Base-by-base conservation (phyloP, 129 eudicot species). In the Artemisia argyi region DNA sequence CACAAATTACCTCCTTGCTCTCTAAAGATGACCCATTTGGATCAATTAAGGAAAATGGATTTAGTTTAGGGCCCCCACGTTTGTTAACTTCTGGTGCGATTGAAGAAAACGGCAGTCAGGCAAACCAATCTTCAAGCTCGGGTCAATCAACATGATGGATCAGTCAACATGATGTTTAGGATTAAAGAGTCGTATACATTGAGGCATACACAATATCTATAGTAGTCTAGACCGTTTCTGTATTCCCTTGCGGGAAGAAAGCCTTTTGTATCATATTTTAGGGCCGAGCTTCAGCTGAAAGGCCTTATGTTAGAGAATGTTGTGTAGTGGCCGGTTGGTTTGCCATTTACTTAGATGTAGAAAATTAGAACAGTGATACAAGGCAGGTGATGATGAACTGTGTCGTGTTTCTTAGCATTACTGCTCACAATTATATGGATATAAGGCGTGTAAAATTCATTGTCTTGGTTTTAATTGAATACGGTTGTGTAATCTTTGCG, bases 1-100 rank as follows among this genome's bases (percentile, higher is more conserved):
- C 82, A 72, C 81, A 84, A 50, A 55, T 58, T 16, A 78, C 61
- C 35, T 39, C 81, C 2, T 22, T 70, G 67, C 52, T n/a, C 46
- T 70, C 84, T 24, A 76, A 32, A 74, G 85, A 79, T 4, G 71
- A 62, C 35, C 30, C 78, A 18, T 61, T 73, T 42, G 81, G 71
- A 63, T 47, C 83, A 48, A 68, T 79, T 59, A 85, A 77, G 79
- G 84, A 72, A 67, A 90, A 90, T 57, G 97, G 96, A 59, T 79
- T 81, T 50, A 83, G 2, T 65, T 49, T 57, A 44, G 83, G 70
- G 0, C 83, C 76, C 1, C 64, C 79, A 11, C 64, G 83, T 58
- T 42, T 72, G 16, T 22, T 74, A 48, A 78, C 80, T 20, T 39
- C 10, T 39, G 11, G 11, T 39, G 11, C 2, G 2, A 15, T 69